A percentile compares a stretch with the other conserved stretches of the same genome.
Evolutionary conservation across 1,284 basidiomycete species (phyloP).

Genomic region (Somion occarium): DNA sequence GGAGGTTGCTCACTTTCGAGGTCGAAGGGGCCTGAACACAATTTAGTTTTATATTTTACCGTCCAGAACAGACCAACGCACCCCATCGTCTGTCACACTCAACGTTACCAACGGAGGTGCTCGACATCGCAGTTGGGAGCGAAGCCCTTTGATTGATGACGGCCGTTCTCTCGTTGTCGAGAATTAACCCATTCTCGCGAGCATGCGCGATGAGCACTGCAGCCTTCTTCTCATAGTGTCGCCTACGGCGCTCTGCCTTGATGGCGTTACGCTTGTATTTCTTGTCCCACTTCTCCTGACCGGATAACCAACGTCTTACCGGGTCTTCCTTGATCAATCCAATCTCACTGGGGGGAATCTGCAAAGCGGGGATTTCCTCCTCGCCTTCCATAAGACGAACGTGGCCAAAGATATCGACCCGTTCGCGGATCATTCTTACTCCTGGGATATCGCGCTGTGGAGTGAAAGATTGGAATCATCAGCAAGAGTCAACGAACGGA

Average conservation of each 20-base stretch:
- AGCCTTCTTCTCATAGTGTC: slow-evolving; percentile 36
- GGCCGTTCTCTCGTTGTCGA: slow-evolving; percentile 18
- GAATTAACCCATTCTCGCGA: slow-evolving; percentile 40
- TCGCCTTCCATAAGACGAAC: slow-evolving; percentile 77
- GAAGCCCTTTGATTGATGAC: slow-evolving; percentile 7
- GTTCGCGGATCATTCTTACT: slow-evolving; percentile 74
- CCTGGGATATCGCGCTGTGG: slow-evolving; percentile 25
- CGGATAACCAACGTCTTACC: slow-evolving; percentile 49
- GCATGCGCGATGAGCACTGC: slow-evolving; percentile 40
- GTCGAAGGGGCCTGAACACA: slow-evolving; percentile 49
- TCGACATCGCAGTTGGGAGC: slow-evolving; percentile 11
- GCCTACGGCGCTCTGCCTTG: slow-evolving; percentile 36
- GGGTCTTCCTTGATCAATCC: slow-evolving; percentile 67
- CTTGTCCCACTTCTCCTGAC: slow-evolving; percentile 57
- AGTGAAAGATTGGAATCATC: too few relatives aligned
- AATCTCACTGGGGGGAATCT: slow-evolving; percentile 53
- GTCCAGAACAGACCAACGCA: slow-evolving; percentile 6
- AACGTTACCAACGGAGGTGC: slow-evolving; percentile 15
- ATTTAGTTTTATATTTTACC: neutral
- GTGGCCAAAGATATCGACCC: slow-evolving; percentile 75
- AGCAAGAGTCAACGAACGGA: neutral
- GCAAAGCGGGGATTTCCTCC: slow-evolving; percentile 60
- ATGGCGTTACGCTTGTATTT: slow-evolving; percentile 39
- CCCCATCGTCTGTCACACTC: slow-evolving; percentile 25
- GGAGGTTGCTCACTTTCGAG: slow-evolving; percentile 56